A percentile compares a stretch with the other conserved stretches of the same genome.
Evolutionary conservation across 2,329 filamentous ascomycete species (phyloP).

Genomic region (Septoria petroselini): DNA sequence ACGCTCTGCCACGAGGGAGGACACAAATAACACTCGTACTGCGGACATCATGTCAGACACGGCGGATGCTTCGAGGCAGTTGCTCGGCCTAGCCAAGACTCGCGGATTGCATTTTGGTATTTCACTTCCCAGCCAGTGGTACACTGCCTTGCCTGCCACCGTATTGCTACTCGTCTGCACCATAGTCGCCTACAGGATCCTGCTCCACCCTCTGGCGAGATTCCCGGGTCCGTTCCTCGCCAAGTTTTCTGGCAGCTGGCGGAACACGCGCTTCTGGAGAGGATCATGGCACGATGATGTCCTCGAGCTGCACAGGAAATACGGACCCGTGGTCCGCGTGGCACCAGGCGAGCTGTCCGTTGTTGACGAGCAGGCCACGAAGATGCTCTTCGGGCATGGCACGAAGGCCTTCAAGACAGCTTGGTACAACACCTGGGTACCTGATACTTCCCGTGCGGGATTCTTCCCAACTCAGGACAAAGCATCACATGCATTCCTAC

Average conservation of each 20-base stretch:
- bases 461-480: slow-evolving; percentile 11
- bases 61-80: too few relatives aligned
- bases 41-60: too few relatives aligned
- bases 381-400: slow-evolving; percentile 40
- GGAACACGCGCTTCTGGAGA: slow-evolving; percentile 10
- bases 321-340: slow-evolving; percentile 47
- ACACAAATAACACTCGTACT: too few relatives aligned
- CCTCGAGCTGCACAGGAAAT: slow-evolving; percentile 36
- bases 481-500: slow-evolving; percentile 9
- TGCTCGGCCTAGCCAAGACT: too few relatives aligned
- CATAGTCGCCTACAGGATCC: slow-evolving; percentile 9
- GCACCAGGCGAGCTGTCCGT: slow-evolving; percentile 50
- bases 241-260: slow-evolving; percentile 15
- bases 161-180: neutral
- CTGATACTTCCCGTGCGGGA: slow-evolving; percentile 33
- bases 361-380: slow-evolving; percentile 41
- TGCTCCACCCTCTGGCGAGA: slow-evolving; percentile 15
- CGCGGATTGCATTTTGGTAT: too few relatives aligned
- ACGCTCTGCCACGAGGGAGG: too few relatives aligned
- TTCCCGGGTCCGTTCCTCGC: slow-evolving; percentile 20
- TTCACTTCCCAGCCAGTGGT: neutral
- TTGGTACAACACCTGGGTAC: slow-evolving; percentile 14
- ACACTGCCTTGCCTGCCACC: neutral
- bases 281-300: slow-evolving; percentile 19
- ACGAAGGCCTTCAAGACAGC: slow-evolving; percentile 40